Evolutionary conservation across 2,329 filamentous ascomycete genomes (phyloP).

Genomic region (Fusarium sp.): DNA sequence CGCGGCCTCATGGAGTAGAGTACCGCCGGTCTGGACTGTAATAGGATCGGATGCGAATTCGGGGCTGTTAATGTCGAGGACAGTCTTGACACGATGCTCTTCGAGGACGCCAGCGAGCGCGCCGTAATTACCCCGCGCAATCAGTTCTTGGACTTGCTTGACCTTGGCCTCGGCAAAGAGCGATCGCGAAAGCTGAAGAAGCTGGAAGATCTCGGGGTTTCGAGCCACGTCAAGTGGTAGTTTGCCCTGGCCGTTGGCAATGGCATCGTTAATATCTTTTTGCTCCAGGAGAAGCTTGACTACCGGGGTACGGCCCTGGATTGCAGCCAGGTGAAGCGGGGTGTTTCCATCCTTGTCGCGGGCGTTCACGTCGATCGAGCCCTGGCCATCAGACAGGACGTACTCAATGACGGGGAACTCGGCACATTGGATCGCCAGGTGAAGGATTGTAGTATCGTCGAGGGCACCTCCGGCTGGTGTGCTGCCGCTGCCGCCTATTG

Average conservation of each 20-base stretch:
- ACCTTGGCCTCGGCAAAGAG: conserved; percentile 90
- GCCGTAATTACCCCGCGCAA: conserved; percentile 78
- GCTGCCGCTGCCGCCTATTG: conserved; percentile 55
- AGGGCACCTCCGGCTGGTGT: conserved; percentile 56
- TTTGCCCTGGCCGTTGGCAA: conserved; percentile 85
- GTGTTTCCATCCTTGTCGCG: conserved; percentile 95
- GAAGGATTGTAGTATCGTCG: conserved; percentile 89
- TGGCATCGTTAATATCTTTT: conserved; percentile 85
- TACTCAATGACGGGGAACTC: conserved; percentile 94
- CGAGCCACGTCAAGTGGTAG: conserved; percentile 88
- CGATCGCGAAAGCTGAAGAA: conserved; percentile 88
- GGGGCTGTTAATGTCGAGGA: conserved; percentile 90
- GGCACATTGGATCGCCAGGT: conserved; percentile 94
- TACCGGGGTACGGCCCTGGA: conserved; percentile 80
- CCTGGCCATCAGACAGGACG: conserved; percentile 80
- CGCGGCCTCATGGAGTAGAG: conserved; percentile 91
- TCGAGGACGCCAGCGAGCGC: conserved; percentile 82
- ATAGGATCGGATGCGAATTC: conserved; percentile 85
- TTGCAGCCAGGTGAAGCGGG: conserved; percentile 86
- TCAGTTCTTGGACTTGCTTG: conserved; percentile 82
- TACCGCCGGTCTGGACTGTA: conserved; percentile 86
- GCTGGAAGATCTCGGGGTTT: conserved; percentile 94
- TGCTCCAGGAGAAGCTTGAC: conserved; percentile 87
- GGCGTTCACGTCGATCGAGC: conserved; percentile 82
- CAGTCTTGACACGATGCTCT: conserved; percentile 85